These are phyloP conservation scores for Linum usitatissimum DNA, from an alignment of 345 rosid species.

Conservation along the genomic window DNA sequence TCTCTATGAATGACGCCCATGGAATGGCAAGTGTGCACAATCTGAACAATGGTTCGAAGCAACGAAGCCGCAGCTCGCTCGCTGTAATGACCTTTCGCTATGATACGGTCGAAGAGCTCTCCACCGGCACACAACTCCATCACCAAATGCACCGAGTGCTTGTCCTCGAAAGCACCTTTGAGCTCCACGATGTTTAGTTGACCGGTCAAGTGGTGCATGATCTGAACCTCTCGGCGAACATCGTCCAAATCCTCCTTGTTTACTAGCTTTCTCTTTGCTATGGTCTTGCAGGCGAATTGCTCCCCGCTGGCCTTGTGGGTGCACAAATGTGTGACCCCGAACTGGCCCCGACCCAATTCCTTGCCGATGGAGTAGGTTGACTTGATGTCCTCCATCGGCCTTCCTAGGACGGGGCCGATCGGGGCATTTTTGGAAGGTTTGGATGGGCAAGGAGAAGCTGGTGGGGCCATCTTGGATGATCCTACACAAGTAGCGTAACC, in stretches of 20 bases:
- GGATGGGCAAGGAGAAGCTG: neutral
- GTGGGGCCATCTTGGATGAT: neutral
- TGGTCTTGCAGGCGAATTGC: constrained; percentile 85
- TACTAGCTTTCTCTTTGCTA: constrained; percentile 71
- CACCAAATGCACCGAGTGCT: constrained; percentile 83
- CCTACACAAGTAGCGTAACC: no score
- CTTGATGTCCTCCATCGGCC: constrained; percentile 87
- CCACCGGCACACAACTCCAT: constrained; percentile 97
- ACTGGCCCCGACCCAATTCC: constrained; percentile 86
- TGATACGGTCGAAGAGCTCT: constrained; percentile 79
- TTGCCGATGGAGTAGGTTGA: constrained; percentile 58
- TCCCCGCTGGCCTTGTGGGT: constrained; percentile 58
- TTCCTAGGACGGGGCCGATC: constrained; percentile 62
- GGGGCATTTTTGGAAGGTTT: neutral
- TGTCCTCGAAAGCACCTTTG: constrained; percentile 90
- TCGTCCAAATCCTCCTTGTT: constrained; percentile 92
- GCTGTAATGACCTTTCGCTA: constrained; percentile 84
- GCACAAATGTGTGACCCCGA: constrained; percentile 81
- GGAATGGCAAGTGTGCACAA: constrained; percentile 78
- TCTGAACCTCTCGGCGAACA: constrained; percentile 85
- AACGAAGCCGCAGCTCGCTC: constrained; percentile 89
- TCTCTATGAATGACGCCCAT: constrained; percentile 96
- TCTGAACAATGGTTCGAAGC: constrained; percentile 76
- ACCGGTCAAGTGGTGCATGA: constrained; percentile 85
- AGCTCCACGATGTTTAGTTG: constrained; percentile 86